Evolutionary conservation across 441 rosid species (phyloP).

Genomic region (Flueggea neowawraea): DNA sequence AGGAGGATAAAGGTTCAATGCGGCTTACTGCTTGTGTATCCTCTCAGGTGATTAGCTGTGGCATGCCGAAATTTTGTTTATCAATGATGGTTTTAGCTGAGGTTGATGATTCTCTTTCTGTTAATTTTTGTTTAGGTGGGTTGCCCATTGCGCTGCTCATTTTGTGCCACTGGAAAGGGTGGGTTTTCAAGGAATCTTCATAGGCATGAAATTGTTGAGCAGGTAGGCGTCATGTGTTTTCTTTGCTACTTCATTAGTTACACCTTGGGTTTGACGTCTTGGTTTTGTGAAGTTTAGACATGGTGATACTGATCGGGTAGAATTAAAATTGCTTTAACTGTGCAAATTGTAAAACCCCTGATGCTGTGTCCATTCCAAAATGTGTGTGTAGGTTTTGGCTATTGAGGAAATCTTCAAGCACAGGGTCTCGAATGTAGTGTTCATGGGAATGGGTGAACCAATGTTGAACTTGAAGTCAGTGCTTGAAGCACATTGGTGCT

Average conservation of each 20-base stretch:
- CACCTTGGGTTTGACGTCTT: neutral
- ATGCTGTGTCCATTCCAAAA: neutral
- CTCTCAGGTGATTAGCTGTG: constrained; percentile 58
- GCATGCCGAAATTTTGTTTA: neutral
- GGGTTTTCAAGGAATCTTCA: constrained; percentile 90
- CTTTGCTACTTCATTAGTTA: neutral
- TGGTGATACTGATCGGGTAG: constrained; percentile 1
- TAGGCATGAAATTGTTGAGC: constrained; percentile 87
- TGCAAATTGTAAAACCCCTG: constrained; percentile 2
- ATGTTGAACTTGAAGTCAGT: constrained; percentile 92
- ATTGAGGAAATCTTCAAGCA: constrained; percentile 87
- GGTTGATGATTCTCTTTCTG: neutral
- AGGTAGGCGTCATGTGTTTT: constrained; percentile 41
- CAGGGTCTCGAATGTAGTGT: constrained; percentile 92
- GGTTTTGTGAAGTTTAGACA: neutral
- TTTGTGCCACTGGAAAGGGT: constrained; percentile 98
- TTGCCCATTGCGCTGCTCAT: constrained; percentile 88
- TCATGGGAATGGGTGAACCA: constrained; percentile 99
- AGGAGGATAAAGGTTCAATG: constrained; percentile 62
- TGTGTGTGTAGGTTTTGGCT: constrained; percentile 62
- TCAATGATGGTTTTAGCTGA: neutral
- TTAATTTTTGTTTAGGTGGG: constrained; percentile 56
- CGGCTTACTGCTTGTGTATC: constrained; percentile 94
- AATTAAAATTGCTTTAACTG: constrained; percentile 5
- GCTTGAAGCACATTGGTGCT: constrained; percentile 84